Evolutionary conservation across 495 filamentous ascomycete species (phyloP).

Genomic region (Parmelia sp.): DNA sequence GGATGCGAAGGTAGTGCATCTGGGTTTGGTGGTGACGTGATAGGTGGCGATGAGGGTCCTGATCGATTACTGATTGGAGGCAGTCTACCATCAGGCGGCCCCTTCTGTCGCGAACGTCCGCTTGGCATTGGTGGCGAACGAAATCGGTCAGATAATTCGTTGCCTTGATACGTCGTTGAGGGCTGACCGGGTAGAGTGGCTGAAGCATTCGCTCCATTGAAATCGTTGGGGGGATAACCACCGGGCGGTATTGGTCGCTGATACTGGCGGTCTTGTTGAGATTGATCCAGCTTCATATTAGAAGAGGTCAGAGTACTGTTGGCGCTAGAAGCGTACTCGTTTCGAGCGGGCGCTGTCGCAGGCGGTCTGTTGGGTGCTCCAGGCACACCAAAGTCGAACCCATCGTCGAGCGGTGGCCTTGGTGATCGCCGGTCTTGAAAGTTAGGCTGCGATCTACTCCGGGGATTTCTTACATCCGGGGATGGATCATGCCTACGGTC

Average conservation of each 20-base stretch:
- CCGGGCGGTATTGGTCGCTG: not conserved
- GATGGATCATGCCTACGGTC: slow-evolving; percentile 25
- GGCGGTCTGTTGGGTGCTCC: slow-evolving; percentile 43
- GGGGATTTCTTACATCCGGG: slow-evolving; percentile 37
- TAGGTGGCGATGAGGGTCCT: slow-evolving; percentile 32
- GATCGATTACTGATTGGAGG: slow-evolving; percentile 11
- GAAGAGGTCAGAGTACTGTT: not conserved
- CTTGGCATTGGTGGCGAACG: slow-evolving; percentile 13
- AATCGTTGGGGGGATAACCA: slow-evolving; percentile 7
- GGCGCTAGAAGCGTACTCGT: not conserved
- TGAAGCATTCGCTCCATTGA: not conserved
- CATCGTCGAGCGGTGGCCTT: slow-evolving; percentile 47
- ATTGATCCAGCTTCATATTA: not conserved
- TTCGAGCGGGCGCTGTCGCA: slow-evolving; percentile 11
- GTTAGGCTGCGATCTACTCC: slow-evolving; percentile 63
- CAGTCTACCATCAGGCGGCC: slow-evolving; percentile 15
- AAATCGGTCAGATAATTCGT: slow-evolving; percentile 9
- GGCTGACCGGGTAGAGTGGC: not conserved
- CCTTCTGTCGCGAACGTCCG: slow-evolving; percentile 10
- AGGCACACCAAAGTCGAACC: slow-evolving; percentile 64
- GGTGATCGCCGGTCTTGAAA: slow-evolving; percentile 44
- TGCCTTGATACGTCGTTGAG: slow-evolving; percentile 7
- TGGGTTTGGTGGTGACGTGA: slow-evolving; percentile 32
- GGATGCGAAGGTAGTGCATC: slow-evolving; percentile 58
- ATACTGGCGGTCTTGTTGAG: slow-evolving; percentile 3